These are phyloP conservation scores for Solanum sejunctum DNA, from an alignment of 257 asterid genomes.

Conservation along the genomic window DNA sequence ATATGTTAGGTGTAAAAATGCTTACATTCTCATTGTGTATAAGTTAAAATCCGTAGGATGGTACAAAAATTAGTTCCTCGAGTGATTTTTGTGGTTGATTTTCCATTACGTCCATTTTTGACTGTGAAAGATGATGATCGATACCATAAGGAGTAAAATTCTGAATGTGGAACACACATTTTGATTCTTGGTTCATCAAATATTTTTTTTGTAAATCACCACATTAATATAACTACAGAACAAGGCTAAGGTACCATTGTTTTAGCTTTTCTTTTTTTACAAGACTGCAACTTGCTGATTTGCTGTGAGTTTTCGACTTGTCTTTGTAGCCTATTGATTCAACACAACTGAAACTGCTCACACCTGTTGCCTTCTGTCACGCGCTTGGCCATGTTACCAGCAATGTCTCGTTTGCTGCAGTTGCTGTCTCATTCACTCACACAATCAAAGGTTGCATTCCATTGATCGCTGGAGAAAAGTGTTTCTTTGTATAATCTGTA, in stretches of 20 bases:
- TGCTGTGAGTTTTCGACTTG: background rate
- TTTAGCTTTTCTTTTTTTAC: background rate
- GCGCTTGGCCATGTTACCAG: slow-evolving; percentile 82
- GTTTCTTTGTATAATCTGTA: background rate
- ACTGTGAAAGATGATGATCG: background rate
- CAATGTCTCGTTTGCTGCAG: slow-evolving; percentile 82
- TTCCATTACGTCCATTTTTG: background rate
- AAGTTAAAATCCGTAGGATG: background rate
- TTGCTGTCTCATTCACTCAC: slow-evolving; percentile 93
- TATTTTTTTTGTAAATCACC: background rate
- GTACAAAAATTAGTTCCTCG: background rate
- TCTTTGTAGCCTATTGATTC: slow-evolving; percentile 57
- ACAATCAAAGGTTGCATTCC: slow-evolving; percentile 59
- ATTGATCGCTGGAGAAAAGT: background rate
- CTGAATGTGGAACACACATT: background rate
- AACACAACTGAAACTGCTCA: slow-evolving; percentile 65
- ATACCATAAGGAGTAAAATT: background rate
- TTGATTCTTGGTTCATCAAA: background rate
- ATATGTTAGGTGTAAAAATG: background rate
- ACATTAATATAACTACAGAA: background rate
- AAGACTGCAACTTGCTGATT: background rate
- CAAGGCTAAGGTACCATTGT: background rate
- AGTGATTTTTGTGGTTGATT: background rate
- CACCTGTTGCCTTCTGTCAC: slow-evolving; percentile 79
- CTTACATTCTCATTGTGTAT: background rate